Evolutionary conservation across 345 rosid species (phyloP), one percentile per base, ranked within the genome.

Genomic region (Brassica napus): DNA sequence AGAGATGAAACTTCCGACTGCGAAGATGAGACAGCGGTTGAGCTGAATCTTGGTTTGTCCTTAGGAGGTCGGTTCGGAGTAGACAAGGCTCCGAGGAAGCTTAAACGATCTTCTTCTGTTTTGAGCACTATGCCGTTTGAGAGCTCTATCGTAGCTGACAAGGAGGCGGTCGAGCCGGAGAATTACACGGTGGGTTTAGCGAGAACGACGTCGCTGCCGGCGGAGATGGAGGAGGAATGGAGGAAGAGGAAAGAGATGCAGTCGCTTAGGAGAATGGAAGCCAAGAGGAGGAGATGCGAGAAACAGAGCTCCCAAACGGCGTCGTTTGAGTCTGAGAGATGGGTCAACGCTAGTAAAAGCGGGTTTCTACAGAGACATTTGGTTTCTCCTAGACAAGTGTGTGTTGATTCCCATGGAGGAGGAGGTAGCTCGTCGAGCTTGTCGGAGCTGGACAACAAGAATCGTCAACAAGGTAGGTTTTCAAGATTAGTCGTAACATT

Each of bases 141-240:
- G 52, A 42, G 21, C 4, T 42, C 49, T 47, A 12, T 69, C 8
- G 70, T 54, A 5, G 23, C 69, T 8, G 60, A 83, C 49, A 18
- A 6, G 8, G 66, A 28, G 59, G 60, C 16, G 24, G 59, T 11
- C n/a, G 79, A 68, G 71, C 79, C 86, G 18, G 89, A 62, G 47
- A 80, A 83, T 42, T 79, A 84, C 78, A 77, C 89, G 37, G 21
- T 81, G n/a, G 83, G 77, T 4, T 89, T 95, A 37, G 82, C 74
- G 44, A 89, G 98, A 87, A 77, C 97, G 34, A 85, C 97, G 68
- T 93, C 99, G 69, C 83, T 93, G 63, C 97, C 98, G 0, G 80
- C 94, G 3, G 98, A 87, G 91, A 88, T 93, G 11, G 97, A 91
- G 73, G 99, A 91, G 65, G 98, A 90, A 69, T 90, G 93, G 98